These are phyloP conservation scores for Mangifera indica DNA, from an alignment of 345 rosid species.

Conservation along the genomic window DNA sequence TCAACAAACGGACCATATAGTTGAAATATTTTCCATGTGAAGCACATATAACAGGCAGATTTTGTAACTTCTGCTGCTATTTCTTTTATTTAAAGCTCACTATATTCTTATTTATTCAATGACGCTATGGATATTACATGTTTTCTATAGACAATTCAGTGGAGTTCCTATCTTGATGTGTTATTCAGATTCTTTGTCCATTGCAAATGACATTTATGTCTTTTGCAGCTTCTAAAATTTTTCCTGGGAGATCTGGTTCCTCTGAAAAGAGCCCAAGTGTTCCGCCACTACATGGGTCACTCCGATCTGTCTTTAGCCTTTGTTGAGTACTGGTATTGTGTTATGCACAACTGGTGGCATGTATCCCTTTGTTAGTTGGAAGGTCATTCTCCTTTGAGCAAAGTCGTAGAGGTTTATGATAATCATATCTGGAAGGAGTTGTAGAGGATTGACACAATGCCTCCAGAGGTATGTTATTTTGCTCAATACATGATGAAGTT, in stretches of 20 bases:
- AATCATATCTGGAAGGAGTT: constrained; percentile 73
- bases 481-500: no score
- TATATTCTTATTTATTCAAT: neutral
- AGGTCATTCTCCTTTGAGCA: constrained; percentile 65
- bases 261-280: constrained; percentile 68
- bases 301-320: constrained; percentile 58
- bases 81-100: neutral
- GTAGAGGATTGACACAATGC: constrained; percentile 49
- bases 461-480: constrained; percentile 48
- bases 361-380: constrained; percentile 91
- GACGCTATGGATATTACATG: neutral
- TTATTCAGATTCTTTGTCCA: constrained; percentile 2
- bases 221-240: constrained; percentile 58
- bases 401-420: constrained; percentile 67
- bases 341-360: constrained; percentile 89
- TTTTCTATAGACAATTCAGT: constrained; percentile 9
- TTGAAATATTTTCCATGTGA: neutral
- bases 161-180: neutral
- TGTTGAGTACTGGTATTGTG: constrained; percentile 61
- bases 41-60: neutral
- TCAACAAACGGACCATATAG: neutral
- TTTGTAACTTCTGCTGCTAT: neutral
- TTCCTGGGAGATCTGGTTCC: constrained; percentile 76
- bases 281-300: constrained; percentile 78
- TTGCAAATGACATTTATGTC: constrained; percentile 20